Base-by-base conservation (phyloP, 2,329 filamentous ascomycete genomes). In the Aspergillus sp. region DNA sequence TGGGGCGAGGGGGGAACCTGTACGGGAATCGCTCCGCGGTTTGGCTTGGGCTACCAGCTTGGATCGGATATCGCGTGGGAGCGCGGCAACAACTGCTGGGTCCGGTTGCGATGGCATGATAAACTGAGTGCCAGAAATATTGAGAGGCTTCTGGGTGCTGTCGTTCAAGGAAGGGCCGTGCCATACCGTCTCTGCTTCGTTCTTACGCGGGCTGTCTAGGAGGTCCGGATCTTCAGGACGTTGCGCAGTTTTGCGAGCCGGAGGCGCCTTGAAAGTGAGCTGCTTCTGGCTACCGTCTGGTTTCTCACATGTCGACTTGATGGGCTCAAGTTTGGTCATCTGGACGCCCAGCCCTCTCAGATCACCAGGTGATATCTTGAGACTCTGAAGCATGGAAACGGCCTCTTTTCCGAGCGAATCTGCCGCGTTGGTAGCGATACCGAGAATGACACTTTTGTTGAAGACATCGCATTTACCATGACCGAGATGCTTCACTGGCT, bases 381-480 rank as follows among this genome's bases (percentile, higher is more conserved):
- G 94, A 2, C 90, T 89, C 57, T 90, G 89, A 58, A 99, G 79
- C 55, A 97, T 90, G 0, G 89, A 89, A n/a, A 97, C 82, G 0
- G 93, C 91, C 76, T 98, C 93, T 72, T 90, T 93, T 0, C 88
- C 88, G 45, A 98, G 84, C 1, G 86, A 76, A 30, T 90, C 86
- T 30, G 86, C 84, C 55, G 87, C 85, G 72, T 96, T 90, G 0
- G 94, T 98, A 4, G 93, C 88, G 17, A 97, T 87, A 1, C 94
- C 93, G 63, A 99, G 89, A 1, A 88, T 75, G 8, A 90, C 77
- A 69, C 92, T 96, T 76, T 96, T 98, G 80, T 92, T 98, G 81
- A 93, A 96, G 0, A 88, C 91, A 72, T 99, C 95, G 72, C 95
- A 99, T 77, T 93, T 94, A 1, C 95, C 95, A 76, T 98, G 95